Evolutionary conservation across 129 eudicot species (phyloP).

Genomic region (Flaveria ramosissima): DNA sequence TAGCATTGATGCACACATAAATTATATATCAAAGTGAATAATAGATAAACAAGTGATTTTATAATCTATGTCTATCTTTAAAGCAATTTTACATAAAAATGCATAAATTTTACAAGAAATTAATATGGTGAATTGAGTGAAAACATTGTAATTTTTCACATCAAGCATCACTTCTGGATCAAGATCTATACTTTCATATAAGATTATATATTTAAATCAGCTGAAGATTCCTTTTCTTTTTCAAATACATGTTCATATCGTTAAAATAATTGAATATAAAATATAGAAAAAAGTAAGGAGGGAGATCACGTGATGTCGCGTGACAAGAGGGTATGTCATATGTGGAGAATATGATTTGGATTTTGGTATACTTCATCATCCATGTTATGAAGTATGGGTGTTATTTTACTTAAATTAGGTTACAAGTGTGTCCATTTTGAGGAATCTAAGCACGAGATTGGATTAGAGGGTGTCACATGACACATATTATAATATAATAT

Average conservation of each 20-base stretch:
- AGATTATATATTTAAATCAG: neutral
- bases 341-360: constrained; percentile 52
- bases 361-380: constrained; percentile 50
- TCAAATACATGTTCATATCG: constrained; percentile 17
- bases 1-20: no score
- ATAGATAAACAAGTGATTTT: no score
- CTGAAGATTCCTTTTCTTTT: constrained; percentile 25
- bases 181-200: constrained; percentile 14
- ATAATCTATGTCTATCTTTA: no score
- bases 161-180: constrained; percentile 15
- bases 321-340: constrained; percentile 45
- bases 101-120: neutral
- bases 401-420: constrained; percentile 45
- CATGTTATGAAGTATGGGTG: constrained; percentile 40
- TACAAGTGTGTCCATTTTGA: constrained; percentile 44
- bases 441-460: constrained; percentile 65
- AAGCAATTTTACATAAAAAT: neutral
- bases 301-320: constrained; percentile 79
- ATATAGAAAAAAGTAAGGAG: neutral
- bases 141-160: constrained; percentile 5
- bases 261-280: constrained; percentile 9
- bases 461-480: constrained; percentile 48
- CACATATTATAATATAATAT: neutral
- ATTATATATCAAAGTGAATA: no score
- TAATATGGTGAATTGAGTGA: constrained; percentile 11